Conservation (phyloP, 768 basidiomycete species). For the Tricholoma bakamatsutake region DNA sequence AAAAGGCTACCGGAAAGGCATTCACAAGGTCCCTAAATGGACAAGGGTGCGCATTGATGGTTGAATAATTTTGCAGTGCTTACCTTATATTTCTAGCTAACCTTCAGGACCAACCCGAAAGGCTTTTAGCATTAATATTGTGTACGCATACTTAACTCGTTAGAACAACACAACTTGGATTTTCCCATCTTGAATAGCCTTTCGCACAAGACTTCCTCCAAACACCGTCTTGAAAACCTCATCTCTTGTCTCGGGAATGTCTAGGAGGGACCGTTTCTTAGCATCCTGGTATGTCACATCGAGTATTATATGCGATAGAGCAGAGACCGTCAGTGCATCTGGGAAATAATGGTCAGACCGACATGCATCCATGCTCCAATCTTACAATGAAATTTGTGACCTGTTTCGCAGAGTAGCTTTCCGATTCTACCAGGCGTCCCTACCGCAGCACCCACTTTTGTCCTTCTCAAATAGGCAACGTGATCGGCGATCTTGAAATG, state of each 20-base stretch:
- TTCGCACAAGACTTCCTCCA: slow-evolving; percentile 52
- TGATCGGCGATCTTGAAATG: slow-evolving; percentile 92
- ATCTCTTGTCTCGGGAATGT: slow-evolving; percentile 80
- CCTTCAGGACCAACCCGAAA: slow-evolving; percentile 81
- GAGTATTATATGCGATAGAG: slow-evolving; percentile 79
- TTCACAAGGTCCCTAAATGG: slow-evolving; percentile 98
- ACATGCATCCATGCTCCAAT: neutral
- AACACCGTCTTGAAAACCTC: slow-evolving; percentile 75
- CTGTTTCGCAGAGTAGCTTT: slow-evolving; percentile 72
- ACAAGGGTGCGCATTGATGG: slow-evolving; percentile 60
- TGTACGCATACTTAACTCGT: slow-evolving; percentile 5
- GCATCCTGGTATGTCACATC: slow-evolving; percentile 69
- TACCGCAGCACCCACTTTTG: slow-evolving; percentile 83
- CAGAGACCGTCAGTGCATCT: slow-evolving; percentile 70
- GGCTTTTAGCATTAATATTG: slow-evolving; percentile 59
- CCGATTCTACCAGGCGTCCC: slow-evolving; percentile 91
- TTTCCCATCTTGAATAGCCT: slow-evolving; percentile 64
- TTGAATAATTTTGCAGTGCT: neutral
- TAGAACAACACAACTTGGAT: slow-evolving; percentile 80
- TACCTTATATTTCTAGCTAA: slow-evolving; percentile 46
- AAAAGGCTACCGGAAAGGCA: slow-evolving; percentile 84
- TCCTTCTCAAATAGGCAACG: slow-evolving; percentile 72
- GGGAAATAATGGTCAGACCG: slow-evolving; percentile 11
- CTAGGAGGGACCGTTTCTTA: slow-evolving; percentile 70
- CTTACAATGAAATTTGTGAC: slow-evolving; percentile 28